These are phyloP conservation scores for Blastobotrys attinorum DNA, from an alignment of 805 yeast genomes.

Conservation along the genomic window DNA sequence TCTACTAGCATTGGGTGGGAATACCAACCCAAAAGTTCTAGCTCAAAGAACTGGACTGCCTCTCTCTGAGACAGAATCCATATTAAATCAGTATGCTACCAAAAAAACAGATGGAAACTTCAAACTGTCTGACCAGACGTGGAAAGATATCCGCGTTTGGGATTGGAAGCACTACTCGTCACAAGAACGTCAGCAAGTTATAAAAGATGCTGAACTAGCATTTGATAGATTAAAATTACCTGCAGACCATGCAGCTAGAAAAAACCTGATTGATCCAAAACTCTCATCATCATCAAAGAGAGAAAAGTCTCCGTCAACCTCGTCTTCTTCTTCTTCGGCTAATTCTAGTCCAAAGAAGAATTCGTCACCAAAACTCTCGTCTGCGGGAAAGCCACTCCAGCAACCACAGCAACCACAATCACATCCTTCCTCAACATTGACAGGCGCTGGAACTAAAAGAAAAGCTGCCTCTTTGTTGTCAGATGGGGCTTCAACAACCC, in stretches of 20 bases:
- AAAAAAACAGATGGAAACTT: conserved; percentile 25
- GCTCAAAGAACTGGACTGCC: conserved; percentile 25
- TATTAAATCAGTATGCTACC: conserved; percentile 29
- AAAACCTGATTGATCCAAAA: conserved; percentile 24
- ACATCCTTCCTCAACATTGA: background rate
- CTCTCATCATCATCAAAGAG: too few species aligned
- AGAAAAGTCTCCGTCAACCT: conserved; percentile 6
- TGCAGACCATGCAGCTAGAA: conserved; percentile 22
- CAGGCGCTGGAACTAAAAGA: background rate
- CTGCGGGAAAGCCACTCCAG: background rate
- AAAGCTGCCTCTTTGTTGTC: background rate
- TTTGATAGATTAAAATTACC: conserved; percentile 24
- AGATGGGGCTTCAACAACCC: background rate
- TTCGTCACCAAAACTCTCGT: conserved; percentile 7
- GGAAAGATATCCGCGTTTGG: conserved; percentile 30
- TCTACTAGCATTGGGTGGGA: conserved; percentile 38
- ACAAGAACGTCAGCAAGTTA: conserved; percentile 25
- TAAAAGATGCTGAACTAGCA: conserved; percentile 24
- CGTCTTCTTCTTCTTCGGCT: background rate
- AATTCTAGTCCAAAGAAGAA: background rate
- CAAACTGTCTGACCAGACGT: conserved; percentile 22
- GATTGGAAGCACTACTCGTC: conserved; percentile 31
- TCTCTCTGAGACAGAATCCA: conserved; percentile 22
- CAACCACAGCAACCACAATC: background rate
- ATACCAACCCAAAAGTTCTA: conserved; percentile 27